These are phyloP conservation scores for Circinella minor DNA, from an alignment of 371 early-diverging fungal species.

Conservation along the genomic window DNA sequence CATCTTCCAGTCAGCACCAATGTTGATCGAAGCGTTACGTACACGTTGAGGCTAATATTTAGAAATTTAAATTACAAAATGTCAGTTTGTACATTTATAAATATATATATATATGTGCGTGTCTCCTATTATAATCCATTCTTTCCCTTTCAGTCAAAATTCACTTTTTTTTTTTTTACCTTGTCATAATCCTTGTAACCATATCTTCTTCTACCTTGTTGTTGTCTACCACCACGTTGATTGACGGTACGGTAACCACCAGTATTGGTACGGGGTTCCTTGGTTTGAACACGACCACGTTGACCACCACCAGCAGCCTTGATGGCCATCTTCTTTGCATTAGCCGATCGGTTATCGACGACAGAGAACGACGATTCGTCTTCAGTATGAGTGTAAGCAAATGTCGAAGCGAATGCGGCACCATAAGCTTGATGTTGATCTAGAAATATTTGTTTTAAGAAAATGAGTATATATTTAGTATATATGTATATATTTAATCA, in stretches of 20 bases:
- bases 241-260: slow-evolving; percentile 41
- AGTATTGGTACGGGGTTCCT: slow-evolving; percentile 25
- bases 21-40: slow-evolving; percentile 87
- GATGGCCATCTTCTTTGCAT: slow-evolving; percentile 71
- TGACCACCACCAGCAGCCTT: slow-evolving; percentile 54
- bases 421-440: slow-evolving; percentile 87
- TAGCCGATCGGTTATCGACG: slow-evolving; percentile 86
- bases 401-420: slow-evolving; percentile 83
- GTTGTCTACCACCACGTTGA: slow-evolving; percentile 56
- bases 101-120: no score
- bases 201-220: slow-evolving; percentile 49
- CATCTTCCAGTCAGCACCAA: slow-evolving; percentile 91
- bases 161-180: neutral
- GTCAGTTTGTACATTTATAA: no score
- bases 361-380: slow-evolving; percentile 97
- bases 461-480: neutral
- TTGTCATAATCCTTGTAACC: slow-evolving; percentile 61
- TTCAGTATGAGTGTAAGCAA: slow-evolving; percentile 89
- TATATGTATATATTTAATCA: neutral
- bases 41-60: slow-evolving; percentile 62
- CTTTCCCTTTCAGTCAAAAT: neutral
- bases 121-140: no score
- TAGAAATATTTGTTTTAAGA: neutral
- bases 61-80: neutral
- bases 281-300: slow-evolving; percentile 41